phyloP scores from a whole-genome alignment of 257 asterid species.

The Penstemon davidsonii region DNA sequence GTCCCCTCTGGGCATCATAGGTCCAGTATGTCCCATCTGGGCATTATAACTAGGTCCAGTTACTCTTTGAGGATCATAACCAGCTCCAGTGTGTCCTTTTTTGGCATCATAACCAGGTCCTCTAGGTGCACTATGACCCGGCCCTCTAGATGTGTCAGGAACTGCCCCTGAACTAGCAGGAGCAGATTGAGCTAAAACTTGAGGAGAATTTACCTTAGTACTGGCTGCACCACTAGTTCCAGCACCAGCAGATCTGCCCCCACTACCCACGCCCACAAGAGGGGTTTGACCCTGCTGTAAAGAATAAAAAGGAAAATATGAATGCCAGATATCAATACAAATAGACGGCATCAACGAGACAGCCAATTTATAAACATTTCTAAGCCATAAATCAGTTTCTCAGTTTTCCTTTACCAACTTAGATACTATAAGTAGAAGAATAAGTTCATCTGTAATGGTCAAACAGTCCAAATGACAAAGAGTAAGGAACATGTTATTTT shows the following conservation, averaged over 20 bases:
- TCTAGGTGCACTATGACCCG: slow-evolving; percentile 40
- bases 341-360: neutral
- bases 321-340: too few species aligned
- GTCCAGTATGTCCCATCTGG: slow-evolving; percentile 38
- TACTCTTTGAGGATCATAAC: slow-evolving; percentile 41
- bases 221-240: slow-evolving; percentile 30
- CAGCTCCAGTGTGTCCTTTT: too few species aligned
- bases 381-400: neutral
- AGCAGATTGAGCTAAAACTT: slow-evolving; percentile 46
- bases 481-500: too few species aligned
- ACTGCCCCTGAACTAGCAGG: slow-evolving; percentile 41
- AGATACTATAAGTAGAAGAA: neutral
- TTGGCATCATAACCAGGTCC: slow-evolving; percentile 30
- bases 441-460: neutral
- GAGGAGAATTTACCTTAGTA: slow-evolving; percentile 47
- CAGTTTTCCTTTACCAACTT: too few species aligned
- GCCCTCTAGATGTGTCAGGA: slow-evolving; percentile 47
- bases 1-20: slow-evolving; percentile 36
- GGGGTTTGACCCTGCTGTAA: slow-evolving; percentile 54
- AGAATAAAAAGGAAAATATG: slow-evolving; percentile 18
- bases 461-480: too few species aligned
- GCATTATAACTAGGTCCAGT: slow-evolving; percentile 45
- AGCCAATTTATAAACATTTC: slow-evolving; percentile 3
- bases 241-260: slow-evolving; percentile 38
- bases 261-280: slow-evolving; percentile 44